Evolutionary conservation across 2,329 filamentous ascomycete genomes (phyloP), one percentile per base, ranked within the genome.

Genomic region (Trichoderma breve): DNA sequence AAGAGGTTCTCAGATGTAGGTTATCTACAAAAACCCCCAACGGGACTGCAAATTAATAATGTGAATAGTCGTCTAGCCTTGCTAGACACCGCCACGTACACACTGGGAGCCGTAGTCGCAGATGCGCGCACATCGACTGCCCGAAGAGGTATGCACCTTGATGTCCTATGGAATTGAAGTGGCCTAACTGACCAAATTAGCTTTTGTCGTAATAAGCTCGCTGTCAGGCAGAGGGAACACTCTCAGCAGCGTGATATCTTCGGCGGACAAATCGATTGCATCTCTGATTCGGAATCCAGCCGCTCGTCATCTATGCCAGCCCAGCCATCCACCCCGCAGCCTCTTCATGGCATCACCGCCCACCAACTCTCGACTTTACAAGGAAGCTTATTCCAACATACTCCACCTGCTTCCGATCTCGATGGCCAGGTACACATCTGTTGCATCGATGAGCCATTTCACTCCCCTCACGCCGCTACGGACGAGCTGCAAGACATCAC

Each of bases 171-270:
- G 3, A 18, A 21, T n/a, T 34, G n/a, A 60, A 15, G 7, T 34
- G 18, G 55, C 12, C 18, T 24, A 28, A 28, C 55, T 71, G n/a
- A 65, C 28, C 15, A n/a, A 15, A 28, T 36, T 74, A 91, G 90
- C 79, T 92, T 92, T 79, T 92, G 90, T 80, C 86, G 91, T 70
- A 92, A 92, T 80, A 92, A 90, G 6, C 92, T 90, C 70, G 90
- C 91, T 89, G 87, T 91, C 70, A 91, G 91, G 81, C 89, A 91
- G 78, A 88, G 91, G 77, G 83, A 88, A 67, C 84, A 88, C 30
- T 89, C 88, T 2, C 88, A 91, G 77, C 87, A 90, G 76, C 85
- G 88, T 47, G 81, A 88, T 70, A 84, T 89, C 75, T 84, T 86
- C 53, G 86, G 86, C 69, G 87, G 90, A 75, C 78, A 80, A 7